These are phyloP conservation scores for Xylaria longipes DNA, from an alignment of 495 filamentous ascomycete genomes.

Conservation along the genomic window DNA sequence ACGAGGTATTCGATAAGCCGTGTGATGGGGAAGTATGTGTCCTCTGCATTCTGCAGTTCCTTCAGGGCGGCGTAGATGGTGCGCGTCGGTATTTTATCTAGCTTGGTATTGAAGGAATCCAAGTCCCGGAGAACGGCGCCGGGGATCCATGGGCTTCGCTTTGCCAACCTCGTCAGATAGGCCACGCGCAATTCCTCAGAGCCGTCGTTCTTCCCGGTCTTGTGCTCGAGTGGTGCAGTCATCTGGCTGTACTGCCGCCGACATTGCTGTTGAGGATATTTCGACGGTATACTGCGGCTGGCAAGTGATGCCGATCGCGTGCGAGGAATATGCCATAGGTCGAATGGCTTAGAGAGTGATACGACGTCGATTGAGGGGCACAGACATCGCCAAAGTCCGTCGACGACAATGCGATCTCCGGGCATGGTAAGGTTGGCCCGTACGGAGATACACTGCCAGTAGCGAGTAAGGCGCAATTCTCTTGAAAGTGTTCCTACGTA, in stretches of 20 bases:
- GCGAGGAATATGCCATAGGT: slow-evolving; percentile 18
- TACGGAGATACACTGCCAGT: not conserved
- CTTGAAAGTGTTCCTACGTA: not conserved
- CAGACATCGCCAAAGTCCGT: slow-evolving; percentile 72
- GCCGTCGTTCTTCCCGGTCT: not conserved
- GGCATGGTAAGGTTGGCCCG: slow-evolving; percentile 47
- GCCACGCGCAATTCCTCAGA: slow-evolving; percentile 28
- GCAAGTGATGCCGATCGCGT: slow-evolving; percentile 26
- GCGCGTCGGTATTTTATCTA: slow-evolving; percentile 36
- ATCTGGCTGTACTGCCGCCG: slow-evolving; percentile 27
- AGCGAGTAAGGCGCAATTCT: not conserved
- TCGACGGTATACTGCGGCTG: slow-evolving; percentile 3
- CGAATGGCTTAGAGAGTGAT: slow-evolving; percentile 36
- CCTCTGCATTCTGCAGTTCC: slow-evolving; percentile 38
- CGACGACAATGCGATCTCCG: slow-evolving; percentile 54
- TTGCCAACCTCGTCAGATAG: slow-evolving; percentile 36
- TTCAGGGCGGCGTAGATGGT: slow-evolving; percentile 58
- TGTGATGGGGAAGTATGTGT: slow-evolving; percentile 40
- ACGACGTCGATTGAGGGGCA: slow-evolving; percentile 63
- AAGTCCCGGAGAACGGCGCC: slow-evolving; percentile 24
- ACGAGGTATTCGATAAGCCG: slow-evolving; percentile 64
- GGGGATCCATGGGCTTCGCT: slow-evolving; percentile 37
- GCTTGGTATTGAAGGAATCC: slow-evolving; percentile 28
- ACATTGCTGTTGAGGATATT: slow-evolving; percentile 19
- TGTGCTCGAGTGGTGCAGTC: not conserved